A percentile compares a stretch with the other conserved stretches of the same genome.
Evolutionary conservation across 768 basidiomycete genomes (phyloP).

Genomic region (Paxillus rubicundulus): DNA sequence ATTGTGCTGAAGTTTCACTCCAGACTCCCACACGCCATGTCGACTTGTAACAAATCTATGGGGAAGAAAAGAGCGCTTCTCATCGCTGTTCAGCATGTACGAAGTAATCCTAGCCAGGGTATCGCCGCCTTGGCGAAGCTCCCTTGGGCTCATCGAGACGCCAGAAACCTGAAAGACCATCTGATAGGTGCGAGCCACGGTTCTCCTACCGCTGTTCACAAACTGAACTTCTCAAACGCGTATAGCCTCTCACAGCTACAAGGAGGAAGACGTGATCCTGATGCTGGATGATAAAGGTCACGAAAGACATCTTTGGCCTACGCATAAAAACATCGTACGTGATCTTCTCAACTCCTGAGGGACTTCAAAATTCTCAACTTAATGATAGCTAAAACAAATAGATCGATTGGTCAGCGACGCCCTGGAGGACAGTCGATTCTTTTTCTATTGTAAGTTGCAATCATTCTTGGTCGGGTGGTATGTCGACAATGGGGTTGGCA

Average conservation of each 20-base stretch:
- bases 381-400: constrained; percentile 40
- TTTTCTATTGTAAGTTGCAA: constrained; percentile 50
- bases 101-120: background rate
- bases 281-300: constrained; percentile 39
- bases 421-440: constrained; percentile 44
- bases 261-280: constrained; percentile 37
- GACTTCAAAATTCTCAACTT: background rate
- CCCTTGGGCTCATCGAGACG: constrained; percentile 20
- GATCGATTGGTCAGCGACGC: constrained; percentile 41
- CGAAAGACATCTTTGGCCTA: constrained; percentile 39
- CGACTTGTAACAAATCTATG: background rate
- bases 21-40: background rate
- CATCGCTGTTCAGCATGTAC: constrained; percentile 14
- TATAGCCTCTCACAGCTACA: constrained; percentile 39
- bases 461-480: too few species aligned
- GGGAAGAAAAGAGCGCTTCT: constrained; percentile 21
- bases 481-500: background rate
- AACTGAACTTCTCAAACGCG: constrained; percentile 1
- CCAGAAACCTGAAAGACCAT: constrained; percentile 3
- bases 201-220: background rate
- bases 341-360: background rate
- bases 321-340: constrained; percentile 44
- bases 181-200: constrained; percentile 16
- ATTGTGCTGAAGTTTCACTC: background rate
- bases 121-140: constrained; percentile 8